Percentiles rank a stretch among this genome's conserved stretches.
Conservation (phyloP, 2,329 filamentous ascomycete genomes). For the Ophiostoma quercus region DNA sequence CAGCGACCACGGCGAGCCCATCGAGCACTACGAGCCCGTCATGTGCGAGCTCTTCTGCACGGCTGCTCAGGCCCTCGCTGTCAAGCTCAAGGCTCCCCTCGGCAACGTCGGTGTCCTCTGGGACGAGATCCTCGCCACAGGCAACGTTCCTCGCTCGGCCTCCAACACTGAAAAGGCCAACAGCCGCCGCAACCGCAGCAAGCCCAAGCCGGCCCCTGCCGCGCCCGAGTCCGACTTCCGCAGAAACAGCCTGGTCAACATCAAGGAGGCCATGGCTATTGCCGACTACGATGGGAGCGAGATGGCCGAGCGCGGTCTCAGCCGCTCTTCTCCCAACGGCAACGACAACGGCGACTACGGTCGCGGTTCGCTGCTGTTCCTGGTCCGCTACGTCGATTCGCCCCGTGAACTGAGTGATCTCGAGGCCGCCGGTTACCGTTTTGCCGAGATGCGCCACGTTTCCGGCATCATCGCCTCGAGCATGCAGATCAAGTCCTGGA, state of each 20-base stretch:
- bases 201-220: conserved; percentile 26
- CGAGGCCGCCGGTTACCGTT: conserved; percentile 69
- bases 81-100: conserved; percentile 58
- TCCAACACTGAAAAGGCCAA: not conserved
- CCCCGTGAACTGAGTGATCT: conserved; percentile 58
- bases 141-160: conserved; percentile 28
- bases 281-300: conserved; percentile 30
- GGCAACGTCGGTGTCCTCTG: conserved; percentile 64
- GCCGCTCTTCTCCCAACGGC: not conserved
- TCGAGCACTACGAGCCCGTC: conserved; percentile 66
- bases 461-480: conserved; percentile 61
- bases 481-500: conserved; percentile 64
- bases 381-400: conserved; percentile 59
- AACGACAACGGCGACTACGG: conserved; percentile 42
- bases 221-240: conserved; percentile 27
- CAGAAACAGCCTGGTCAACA: conserved; percentile 22
- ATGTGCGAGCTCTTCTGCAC: conserved; percentile 82
- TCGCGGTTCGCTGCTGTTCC: conserved; percentile 73
- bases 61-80: conserved; percentile 68
- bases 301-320: conserved; percentile 39
- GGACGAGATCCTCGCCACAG: conserved; percentile 69
- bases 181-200: conserved; percentile 2
- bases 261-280: conserved; percentile 13
- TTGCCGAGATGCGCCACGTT: conserved; percentile 65
- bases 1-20: conserved; percentile 51